Evolutionary conservation across 371 early-diverging fungal genomes (phyloP), one percentile per base, ranked within the genome.

Genomic region (Ordospora pajunii): DNA sequence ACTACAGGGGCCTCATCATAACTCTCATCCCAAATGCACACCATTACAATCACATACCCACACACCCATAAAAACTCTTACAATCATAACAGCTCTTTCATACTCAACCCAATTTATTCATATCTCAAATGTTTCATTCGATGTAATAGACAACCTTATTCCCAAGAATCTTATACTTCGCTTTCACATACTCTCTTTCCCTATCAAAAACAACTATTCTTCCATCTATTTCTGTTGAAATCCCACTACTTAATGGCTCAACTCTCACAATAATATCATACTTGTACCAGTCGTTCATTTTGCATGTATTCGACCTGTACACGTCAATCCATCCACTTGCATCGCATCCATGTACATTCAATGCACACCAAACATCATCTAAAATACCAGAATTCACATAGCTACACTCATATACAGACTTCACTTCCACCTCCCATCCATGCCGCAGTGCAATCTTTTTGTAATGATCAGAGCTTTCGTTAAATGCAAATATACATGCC

Each of bases 1-100:
- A 83, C 84, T 80, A 83, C 80, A 76, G 76, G 79, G 79, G 78
- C 83, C 11, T 10, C 32, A 14, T 21, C 11, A 23, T 51, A 21
- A 5, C 4, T 22, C 21, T 19, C 1, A 7, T 14, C 14, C 45
- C 45, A 45, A 14, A 45, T 9, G 45, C 45, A n/a, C n/a, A n/a
- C n/a, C n/a, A n/a, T n/a, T n/a, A n/a, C 32, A 32, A 1, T 32
- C 32, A 32, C 32, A 32, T 2, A 32, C 32, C 5, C 5, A 32
- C 32, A 32, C 32, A 32, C 32, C 5, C 32, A 32, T 5, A 32
- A 2, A 4, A 1, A 4, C 1, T 48, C 7, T 48, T 48, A n/a
- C n/a, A 48, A 19, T 48, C 7, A 19, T 4, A 48, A 2, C n/a
- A 48, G 9, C 2, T 48, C 48, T 2, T 12, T 48, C 5, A 32